Evolutionary conservation across 2,329 filamentous ascomycete species (phyloP).

Genomic region (Celoporthe dispersa): DNA sequence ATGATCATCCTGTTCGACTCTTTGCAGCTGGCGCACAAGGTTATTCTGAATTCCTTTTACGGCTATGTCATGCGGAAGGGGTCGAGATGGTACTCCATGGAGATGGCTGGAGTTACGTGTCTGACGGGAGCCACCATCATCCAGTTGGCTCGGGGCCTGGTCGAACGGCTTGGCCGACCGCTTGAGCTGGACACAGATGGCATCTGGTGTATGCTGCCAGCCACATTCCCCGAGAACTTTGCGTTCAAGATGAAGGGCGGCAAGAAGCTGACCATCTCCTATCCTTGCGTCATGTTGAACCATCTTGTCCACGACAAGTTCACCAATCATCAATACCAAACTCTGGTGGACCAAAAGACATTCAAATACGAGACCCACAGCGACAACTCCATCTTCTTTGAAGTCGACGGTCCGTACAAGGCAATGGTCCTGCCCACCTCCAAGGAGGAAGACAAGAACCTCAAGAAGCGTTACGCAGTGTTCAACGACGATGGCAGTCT

Average conservation of each 20-base stretch:
- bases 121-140: constrained; percentile 96
- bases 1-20: constrained; percentile 98
- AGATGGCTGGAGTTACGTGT: constrained; percentile 99
- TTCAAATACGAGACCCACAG: constrained; percentile 96
- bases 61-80: constrained; percentile 99
- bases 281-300: constrained; percentile 98
- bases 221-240: constrained; percentile 96
- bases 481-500: constrained; percentile 98
- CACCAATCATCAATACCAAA: constrained; percentile 98
- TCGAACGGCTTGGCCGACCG: constrained; percentile 90
- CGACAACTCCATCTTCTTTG: constrained; percentile 99
- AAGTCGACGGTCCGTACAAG: constrained; percentile 96
- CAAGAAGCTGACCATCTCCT: constrained; percentile 95
- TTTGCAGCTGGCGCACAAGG: constrained; percentile 94
- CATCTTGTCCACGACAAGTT: constrained; percentile 93
- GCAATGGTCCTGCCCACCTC: constrained; percentile 98
- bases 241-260: constrained; percentile 92
- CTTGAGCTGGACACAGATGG: constrained; percentile 96
- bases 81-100: constrained; percentile 98
- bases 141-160: constrained; percentile 90
- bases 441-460: constrained; percentile 98
- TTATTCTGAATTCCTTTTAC: constrained; percentile 99
- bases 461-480: constrained; percentile 98
- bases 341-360: constrained; percentile 74
- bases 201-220: constrained; percentile 99